phyloP scores from a whole-genome alignment of 768 basidiomycete species.

The Trametopsis cervina region DNA sequence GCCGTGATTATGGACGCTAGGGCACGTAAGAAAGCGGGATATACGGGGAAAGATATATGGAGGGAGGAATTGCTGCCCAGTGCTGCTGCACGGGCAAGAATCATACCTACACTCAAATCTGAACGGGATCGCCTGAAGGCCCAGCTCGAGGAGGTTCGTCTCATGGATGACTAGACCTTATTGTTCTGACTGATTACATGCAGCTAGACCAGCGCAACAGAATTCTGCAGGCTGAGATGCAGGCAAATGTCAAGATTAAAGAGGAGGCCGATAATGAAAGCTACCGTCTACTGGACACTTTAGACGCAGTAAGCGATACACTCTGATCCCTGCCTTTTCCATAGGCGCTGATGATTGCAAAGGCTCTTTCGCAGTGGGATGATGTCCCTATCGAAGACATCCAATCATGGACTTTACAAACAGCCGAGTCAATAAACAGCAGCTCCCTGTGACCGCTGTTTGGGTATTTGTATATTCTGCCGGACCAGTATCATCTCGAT shows the following conservation, averaged over 20 bases:
- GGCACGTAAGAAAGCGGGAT: constrained; percentile 39
- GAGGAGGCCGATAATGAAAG: constrained; percentile 40
- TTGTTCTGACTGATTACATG: not conserved
- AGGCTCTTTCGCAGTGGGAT: constrained; percentile 48
- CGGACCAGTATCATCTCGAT: too few relatives aligned
- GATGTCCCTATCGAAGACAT: constrained; percentile 59
- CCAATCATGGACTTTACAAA: constrained; percentile 31
- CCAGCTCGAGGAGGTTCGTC: constrained; percentile 30
- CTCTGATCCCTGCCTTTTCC: constrained; percentile 2
- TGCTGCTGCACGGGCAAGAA: constrained; percentile 54
- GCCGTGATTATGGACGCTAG: constrained; percentile 62
- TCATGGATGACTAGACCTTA: not conserved
- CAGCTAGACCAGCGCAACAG: constrained; percentile 57
- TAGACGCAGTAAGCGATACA: constrained; percentile 40
- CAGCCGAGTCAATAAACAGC: constrained; percentile 48
- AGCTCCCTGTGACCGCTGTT: constrained; percentile 23
- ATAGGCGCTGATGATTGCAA: constrained; percentile 5
- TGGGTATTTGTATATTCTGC: too few relatives aligned
- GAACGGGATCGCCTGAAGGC: constrained; percentile 34
- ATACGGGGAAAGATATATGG: constrained; percentile 53
- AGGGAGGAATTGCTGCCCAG: constrained; percentile 55
- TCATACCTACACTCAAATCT: constrained; percentile 47
- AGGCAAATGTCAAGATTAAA: constrained; percentile 39
- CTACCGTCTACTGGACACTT: constrained; percentile 39
- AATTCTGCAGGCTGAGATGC: constrained; percentile 38